Conservation (phyloP, 768 basidiomycete genomes). For the Amylocystis lapponica region DNA sequence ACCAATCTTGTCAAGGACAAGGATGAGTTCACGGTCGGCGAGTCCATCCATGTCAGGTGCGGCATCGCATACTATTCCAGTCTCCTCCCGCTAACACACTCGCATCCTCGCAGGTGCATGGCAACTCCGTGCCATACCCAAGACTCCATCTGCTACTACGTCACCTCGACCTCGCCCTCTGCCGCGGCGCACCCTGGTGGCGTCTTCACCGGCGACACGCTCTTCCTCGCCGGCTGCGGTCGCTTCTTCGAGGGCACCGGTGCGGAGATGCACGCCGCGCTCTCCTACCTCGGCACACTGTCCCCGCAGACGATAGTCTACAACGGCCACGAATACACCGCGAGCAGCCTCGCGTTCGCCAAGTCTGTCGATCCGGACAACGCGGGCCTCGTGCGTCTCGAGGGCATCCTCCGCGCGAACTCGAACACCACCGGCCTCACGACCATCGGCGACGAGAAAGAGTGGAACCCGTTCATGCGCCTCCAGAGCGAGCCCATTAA, state of each 20-base stretch:
- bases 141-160: slow-evolving; percentile 91
- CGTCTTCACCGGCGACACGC: slow-evolving; percentile 94
- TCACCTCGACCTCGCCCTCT: slow-evolving; percentile 39
- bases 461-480: slow-evolving; percentile 96
- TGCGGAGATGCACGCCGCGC: slow-evolving; percentile 73
- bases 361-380: slow-evolving; percentile 60
- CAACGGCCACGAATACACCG: slow-evolving; percentile 92
- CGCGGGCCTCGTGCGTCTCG: slow-evolving; percentile 52
- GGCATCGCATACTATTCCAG: slow-evolving; percentile 8
- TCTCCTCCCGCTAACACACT: slow-evolving; percentile 6
- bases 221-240: slow-evolving; percentile 86
- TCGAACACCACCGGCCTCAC: slow-evolving; percentile 70
- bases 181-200: slow-evolving; percentile 50
- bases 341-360: slow-evolving; percentile 66
- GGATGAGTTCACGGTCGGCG: slow-evolving; percentile 71
- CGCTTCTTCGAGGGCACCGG: slow-evolving; percentile 90
- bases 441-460: slow-evolving; percentile 90
- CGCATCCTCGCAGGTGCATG: slow-evolving; percentile 49
- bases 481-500: slow-evolving; percentile 53
- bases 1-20: slow-evolving; percentile 76
- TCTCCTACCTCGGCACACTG: slow-evolving; percentile 64
- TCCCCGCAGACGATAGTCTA: slow-evolving; percentile 79
- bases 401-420: slow-evolving; percentile 51
- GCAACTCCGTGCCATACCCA: slow-evolving; percentile 94
- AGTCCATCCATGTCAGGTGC: slow-evolving; percentile 55